Evolutionary conservation across 129 eudicot genomes (phyloP).

Genomic region (Deinandra increscens): DNA sequence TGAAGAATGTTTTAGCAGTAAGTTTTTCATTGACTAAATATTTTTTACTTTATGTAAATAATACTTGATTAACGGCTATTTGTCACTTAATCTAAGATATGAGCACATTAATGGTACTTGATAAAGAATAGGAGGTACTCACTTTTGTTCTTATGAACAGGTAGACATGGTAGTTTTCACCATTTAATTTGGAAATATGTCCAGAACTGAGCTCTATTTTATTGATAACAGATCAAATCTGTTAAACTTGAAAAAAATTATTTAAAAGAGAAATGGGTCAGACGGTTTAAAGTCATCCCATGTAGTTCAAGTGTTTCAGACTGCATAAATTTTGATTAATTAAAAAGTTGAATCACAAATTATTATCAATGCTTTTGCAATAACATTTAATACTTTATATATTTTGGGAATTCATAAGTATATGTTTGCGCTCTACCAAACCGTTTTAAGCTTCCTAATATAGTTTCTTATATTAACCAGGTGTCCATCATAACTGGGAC

Average conservation of each 20-base stretch:
- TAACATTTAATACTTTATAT: too few relatives aligned
- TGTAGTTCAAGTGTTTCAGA: too few relatives aligned
- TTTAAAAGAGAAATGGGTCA: background rate
- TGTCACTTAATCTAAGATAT: background rate
- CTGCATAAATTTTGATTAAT: too few relatives aligned
- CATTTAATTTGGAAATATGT: background rate
- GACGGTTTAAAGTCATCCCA: background rate
- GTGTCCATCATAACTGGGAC: slow-evolving; percentile 53
- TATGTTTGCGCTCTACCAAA: background rate
- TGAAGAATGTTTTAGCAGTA: slow-evolving; percentile 73
- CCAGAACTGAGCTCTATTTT: background rate
- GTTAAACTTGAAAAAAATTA: background rate
- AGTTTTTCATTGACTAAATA: slow-evolving; percentile 32
- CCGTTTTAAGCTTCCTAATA: background rate
- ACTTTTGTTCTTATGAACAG: background rate
- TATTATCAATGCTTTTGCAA: too few relatives aligned
- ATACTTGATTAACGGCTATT: background rate
- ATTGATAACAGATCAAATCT: background rate
- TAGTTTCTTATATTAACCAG: slow-evolving; percentile 35
- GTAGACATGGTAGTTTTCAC: background rate
- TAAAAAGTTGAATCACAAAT: too few relatives aligned
- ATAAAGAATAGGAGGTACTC: background rate
- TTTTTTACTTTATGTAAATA: background rate
- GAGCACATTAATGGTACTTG: background rate
- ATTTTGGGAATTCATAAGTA: too few relatives aligned